These are phyloP conservation scores for Ophiostoma angusticollis DNA, from an alignment of 2,329 filamentous ascomycete genomes.

Conservation along the genomic window DNA sequence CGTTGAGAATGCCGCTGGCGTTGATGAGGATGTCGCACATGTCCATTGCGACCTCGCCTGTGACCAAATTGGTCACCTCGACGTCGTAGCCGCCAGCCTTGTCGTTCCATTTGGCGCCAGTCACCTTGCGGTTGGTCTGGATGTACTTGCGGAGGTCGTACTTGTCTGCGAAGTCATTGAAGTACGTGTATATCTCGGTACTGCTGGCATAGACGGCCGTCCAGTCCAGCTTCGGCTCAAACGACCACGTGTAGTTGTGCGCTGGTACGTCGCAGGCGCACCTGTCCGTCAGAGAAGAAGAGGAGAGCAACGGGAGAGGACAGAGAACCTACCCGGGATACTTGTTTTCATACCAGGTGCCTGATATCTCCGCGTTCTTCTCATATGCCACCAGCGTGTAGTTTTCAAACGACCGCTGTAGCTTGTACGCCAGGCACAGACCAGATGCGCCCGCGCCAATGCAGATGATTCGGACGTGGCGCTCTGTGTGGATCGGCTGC, in stretches of 20 bases:
- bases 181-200: background rate
- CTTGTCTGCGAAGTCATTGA: background rate
- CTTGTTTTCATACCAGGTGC: conserved; percentile 22
- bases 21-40: too few relatives aligned
- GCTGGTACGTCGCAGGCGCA: conserved; percentile 36
- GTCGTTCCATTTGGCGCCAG: background rate
- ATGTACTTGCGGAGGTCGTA: background rate
- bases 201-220: background rate
- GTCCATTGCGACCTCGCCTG: background rate
- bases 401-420: conserved; percentile 3
- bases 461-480: conserved; percentile 18
- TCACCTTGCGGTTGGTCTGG: background rate
- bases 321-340: conserved; percentile 26
- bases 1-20: conserved; percentile 34
- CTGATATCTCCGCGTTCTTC: conserved; percentile 50
- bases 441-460: conserved; percentile 14
- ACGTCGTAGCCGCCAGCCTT: background rate
- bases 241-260: conserved; percentile 31
- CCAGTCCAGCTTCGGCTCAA: background rate
- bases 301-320: too few relatives aligned
- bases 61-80: background rate
- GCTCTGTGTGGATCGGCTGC: conserved; percentile 5
- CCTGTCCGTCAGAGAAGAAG: conserved; percentile 7
- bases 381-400: conserved; percentile 53
- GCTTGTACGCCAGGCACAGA: conserved; percentile 8